A percentile compares a stretch with the other conserved stretches of the same genome.
Conservation (phyloP, 2,329 filamentous ascomycete species). For the Fusarium sp. region DNA sequence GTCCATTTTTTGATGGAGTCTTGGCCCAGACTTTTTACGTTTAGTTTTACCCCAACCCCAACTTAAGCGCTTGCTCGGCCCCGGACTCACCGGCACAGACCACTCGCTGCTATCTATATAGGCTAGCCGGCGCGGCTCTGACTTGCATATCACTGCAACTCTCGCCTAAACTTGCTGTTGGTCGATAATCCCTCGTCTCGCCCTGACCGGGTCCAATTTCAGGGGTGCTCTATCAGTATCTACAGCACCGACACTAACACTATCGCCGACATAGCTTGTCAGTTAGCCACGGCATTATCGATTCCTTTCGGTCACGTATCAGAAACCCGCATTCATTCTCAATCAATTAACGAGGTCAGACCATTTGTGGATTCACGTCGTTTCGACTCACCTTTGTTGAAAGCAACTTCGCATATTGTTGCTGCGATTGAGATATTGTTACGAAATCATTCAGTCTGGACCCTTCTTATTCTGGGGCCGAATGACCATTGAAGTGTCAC, state of each 20-base stretch:
- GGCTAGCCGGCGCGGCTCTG: not conserved
- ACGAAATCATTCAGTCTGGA: constrained; percentile 13
- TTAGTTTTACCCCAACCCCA: not conserved
- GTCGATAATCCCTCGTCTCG: constrained; percentile 1
- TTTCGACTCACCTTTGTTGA: constrained; percentile 1
- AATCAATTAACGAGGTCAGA: not conserved
- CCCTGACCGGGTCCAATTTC: not conserved
- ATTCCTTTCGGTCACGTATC: constrained; percentile 4
- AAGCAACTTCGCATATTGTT: constrained; percentile 8
- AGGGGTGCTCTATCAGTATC: constrained; percentile 3
- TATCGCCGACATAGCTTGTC: not conserved
- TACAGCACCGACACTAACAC: not conserved
- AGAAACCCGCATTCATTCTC: constrained; percentile 4
- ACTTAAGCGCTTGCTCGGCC: not conserved
- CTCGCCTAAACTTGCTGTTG: constrained; percentile 28
- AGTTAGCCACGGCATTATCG: constrained; percentile 14
- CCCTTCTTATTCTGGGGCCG: not conserved
- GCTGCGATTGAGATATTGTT: constrained; percentile 15
- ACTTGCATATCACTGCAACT: not conserved
- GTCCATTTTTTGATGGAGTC: not conserved
- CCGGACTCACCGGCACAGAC: constrained; percentile 28
- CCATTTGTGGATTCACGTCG: not conserved
- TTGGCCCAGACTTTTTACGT: constrained; percentile 8
- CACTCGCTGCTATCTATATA: constrained; percentile 6
- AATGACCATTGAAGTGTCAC: constrained; percentile 15